A percentile compares a stretch with the other conserved stretches of the same genome.
These are phyloP conservation scores for Obelidium mucronatum DNA, from an alignment of 192 early-diverging fungal species.

Conservation along the genomic window DNA sequence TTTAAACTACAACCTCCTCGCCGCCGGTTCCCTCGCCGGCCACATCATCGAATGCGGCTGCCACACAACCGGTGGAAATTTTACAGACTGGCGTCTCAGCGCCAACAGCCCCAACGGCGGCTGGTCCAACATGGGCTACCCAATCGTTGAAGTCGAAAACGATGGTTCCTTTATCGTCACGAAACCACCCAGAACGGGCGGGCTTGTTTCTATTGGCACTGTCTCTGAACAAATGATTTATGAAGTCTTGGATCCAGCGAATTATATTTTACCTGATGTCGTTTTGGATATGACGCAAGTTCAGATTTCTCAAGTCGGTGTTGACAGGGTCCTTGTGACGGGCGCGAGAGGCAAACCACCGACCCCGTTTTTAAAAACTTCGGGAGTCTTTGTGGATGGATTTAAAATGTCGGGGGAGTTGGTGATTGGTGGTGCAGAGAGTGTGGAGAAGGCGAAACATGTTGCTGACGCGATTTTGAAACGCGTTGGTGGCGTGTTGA, in stretches of 20 bases:
- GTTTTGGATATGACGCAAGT: conserved; percentile 68
- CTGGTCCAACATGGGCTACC: conserved; percentile 73
- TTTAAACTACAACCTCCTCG: conserved; percentile 60
- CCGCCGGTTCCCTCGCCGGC: conserved; percentile 68
- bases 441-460: conserved; percentile 60
- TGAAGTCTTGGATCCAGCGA: conserved; percentile 70
- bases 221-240: conserved; percentile 73
- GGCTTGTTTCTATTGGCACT: conserved; percentile 62
- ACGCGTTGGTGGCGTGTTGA: conserved; percentile 51
- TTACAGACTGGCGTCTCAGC: conserved; percentile 68
- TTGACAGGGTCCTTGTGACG: conserved; percentile 63
- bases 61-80: conserved; percentile 74
- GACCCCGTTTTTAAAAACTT: conserved; percentile 65
- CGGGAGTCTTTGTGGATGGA: conserved; percentile 67
- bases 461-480: conserved; percentile 65
- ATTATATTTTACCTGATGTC: conserved; percentile 71
- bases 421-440: conserved; percentile 68
- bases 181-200: conserved; percentile 69
- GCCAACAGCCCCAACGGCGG: conserved; percentile 62
- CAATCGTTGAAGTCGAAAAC: conserved; percentile 64
- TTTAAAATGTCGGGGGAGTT: conserved; percentile 67
- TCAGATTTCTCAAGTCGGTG: conserved; percentile 58
- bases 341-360: conserved; percentile 68
- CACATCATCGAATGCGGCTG: conserved; percentile 76
- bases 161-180: conserved; percentile 66